A percentile compares a stretch with the other conserved stretches of the same genome.
Conservation (phyloP, 306 rosid genomes). For the Mimosa pudica region DNA sequence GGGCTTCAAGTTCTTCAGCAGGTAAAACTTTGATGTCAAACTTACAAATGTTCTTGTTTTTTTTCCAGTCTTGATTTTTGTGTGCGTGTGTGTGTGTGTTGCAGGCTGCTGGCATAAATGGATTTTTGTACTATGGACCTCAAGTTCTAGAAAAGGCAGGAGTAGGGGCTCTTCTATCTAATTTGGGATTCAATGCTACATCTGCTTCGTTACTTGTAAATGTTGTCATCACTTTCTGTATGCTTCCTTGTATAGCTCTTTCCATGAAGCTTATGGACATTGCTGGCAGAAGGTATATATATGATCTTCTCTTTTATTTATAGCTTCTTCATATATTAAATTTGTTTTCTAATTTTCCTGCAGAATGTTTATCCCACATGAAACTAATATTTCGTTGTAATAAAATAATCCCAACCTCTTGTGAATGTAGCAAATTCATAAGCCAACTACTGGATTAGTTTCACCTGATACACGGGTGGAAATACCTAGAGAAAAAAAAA, state of each 20-base stretch:
- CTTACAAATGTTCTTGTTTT: neutral
- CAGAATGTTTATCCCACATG: neutral
- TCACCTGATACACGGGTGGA: too few relatives aligned
- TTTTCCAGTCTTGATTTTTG: too few relatives aligned
- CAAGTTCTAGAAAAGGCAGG: constrained; percentile 65
- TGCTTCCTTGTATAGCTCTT: constrained; percentile 74
- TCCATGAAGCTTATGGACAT: constrained; percentile 72
- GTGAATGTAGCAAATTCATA: too few relatives aligned
- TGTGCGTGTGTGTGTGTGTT: neutral
- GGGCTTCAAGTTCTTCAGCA: constrained; percentile 94
- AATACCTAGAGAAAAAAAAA: too few relatives aligned
- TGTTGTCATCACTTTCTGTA: constrained; percentile 50
- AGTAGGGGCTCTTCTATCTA: constrained; percentile 56
- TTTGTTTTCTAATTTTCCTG: neutral
- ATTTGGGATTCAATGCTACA: constrained; percentile 43
- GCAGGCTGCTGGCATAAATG: constrained; percentile 72
- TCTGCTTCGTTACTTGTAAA: constrained; percentile 59
- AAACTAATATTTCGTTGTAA: neutral
- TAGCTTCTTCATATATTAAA: neutral
- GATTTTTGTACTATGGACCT: constrained; percentile 68
- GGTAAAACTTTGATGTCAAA: constrained; percentile 42
- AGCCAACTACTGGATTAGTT: too few relatives aligned
- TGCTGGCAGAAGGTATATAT: constrained; percentile 65
- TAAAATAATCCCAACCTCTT: neutral
- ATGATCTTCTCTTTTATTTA: neutral